These are phyloP conservation scores for Elsinoe fawcettii DNA, from an alignment of 2,329 filamentous ascomycete genomes.

Conservation along the genomic window DNA sequence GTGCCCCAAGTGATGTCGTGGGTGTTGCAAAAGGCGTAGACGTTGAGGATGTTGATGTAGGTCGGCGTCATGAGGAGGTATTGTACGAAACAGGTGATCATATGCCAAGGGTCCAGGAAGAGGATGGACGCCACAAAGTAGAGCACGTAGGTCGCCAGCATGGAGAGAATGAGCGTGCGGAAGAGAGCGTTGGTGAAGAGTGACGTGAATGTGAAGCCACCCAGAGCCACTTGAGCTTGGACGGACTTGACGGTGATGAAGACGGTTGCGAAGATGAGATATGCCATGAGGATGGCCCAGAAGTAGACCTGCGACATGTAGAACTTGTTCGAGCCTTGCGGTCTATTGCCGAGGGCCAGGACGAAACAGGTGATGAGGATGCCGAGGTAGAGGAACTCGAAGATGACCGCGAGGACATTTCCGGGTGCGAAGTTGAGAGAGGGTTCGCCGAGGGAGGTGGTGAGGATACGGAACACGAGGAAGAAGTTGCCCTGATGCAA, in stretches of 20 bases:
- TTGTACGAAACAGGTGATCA: conserved; percentile 89
- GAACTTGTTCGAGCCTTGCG: conserved; percentile 83
- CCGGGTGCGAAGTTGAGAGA: conserved; percentile 69
- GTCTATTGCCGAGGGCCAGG: conserved; percentile 85
- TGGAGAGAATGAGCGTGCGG: conserved; percentile 85
- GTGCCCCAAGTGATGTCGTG: conserved; percentile 98
- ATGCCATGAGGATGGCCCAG: conserved; percentile 92
- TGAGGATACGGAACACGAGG: conserved; percentile 95
- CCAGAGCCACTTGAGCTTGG: conserved; percentile 56
- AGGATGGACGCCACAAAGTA: conserved; percentile 87
- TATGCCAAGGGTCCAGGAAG: conserved; percentile 98
- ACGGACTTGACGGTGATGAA: conserved; percentile 90
- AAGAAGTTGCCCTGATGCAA: conserved; percentile 75
- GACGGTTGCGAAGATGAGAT: conserved; percentile 88
- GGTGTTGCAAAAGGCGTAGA: conserved; percentile 97
- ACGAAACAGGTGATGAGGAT: conserved; percentile 93
- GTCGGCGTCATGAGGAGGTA: conserved; percentile 92
- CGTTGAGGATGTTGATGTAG: conserved; percentile 97
- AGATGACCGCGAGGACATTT: conserved; percentile 74
- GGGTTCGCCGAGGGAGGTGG: conserved; percentile 65
- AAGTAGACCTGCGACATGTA: conserved; percentile 99
- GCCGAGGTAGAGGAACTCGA: conserved; percentile 92
- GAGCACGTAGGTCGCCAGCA: conserved; percentile 85
- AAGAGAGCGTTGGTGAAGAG: conserved; percentile 85
- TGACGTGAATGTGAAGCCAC: conserved; percentile 60